Base-by-base conservation (phyloP, 73 alveolate genomes). In the Paramecium sexaurelia region DNA sequence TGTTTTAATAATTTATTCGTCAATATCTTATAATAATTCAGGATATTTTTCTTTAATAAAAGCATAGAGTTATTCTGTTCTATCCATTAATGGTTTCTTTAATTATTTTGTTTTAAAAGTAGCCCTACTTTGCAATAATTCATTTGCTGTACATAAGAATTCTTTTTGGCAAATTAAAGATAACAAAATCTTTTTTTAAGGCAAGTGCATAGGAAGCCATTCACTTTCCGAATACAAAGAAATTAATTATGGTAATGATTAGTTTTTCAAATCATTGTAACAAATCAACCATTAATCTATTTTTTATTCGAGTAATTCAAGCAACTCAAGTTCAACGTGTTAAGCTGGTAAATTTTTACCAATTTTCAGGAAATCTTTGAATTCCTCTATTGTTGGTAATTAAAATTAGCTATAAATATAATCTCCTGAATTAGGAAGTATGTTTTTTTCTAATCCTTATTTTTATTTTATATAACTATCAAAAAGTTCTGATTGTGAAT, bases 341-440 rank as follows among this genome's bases (percentile, higher is more conserved):
- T 39, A 45, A 8, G 61, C 40, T 78, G 90, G 90, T 78, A 78
- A 78, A 22, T 43, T 41, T n/a, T 45, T 78, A 3, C 90, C 90
- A 22, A 78, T 29, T 13, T 78, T 43, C 9, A 78, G 47, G 41
- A 78, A 78, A 11, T 78, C 55, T 78, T 43, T 78, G 8, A 78
- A 78, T 1, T 78, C 90, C 6, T 37, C 75, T 10, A 78, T 22
- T 8, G 90, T 78, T 40, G 90, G 90, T 17, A 78, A 78, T 39
- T 78, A 24, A 6, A 29, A 40, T 41, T 33, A 13, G 15, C 24
- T 41, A 45, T 39, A 78, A 3, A 78, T 78, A 43, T 41, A 78
- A 2, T 78, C 90, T 10, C 90, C 90, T 36, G 75, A 37, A 20
- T 19, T 39, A 13, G 43, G 45, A 2, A 78, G 27, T 41, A 24